Percentiles rank a stretch among this genome's conserved stretches.
These are phyloP conservation scores for Microdochium bolleyi DNA, from an alignment of 2,329 filamentous ascomycete genomes.

Conservation along the genomic window DNA sequence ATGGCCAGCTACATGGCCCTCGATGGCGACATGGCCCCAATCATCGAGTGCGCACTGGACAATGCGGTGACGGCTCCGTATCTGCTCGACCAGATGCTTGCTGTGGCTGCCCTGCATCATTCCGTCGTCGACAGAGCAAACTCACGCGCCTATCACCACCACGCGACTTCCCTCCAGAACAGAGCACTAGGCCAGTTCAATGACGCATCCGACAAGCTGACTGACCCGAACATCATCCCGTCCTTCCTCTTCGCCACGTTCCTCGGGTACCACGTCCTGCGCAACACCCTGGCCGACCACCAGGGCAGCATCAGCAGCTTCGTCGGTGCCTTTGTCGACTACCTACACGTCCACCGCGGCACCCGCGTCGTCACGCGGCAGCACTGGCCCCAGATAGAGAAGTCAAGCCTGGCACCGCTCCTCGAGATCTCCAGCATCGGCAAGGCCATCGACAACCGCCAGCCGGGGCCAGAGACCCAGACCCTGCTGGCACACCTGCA, in stretches of 20 bases:
- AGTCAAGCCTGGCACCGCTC: conserved; percentile 13
- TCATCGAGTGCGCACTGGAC: conserved; percentile 10
- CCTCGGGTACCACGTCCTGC: conserved; percentile 26
- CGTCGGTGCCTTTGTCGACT: conserved; percentile 17
- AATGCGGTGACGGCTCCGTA: conserved; percentile 16
- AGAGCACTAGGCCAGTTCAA: conserved; percentile 21
- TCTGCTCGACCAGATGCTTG: conserved; percentile 25
- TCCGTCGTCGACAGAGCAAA: conserved; percentile 16
- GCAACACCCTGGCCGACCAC: conserved; percentile 21
- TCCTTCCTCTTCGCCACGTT: conserved; percentile 21
- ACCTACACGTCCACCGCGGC: conserved; percentile 20
- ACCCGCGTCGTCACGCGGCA: conserved; percentile 12
- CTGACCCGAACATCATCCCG: conserved; percentile 14
- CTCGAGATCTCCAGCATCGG: conserved; percentile 4
- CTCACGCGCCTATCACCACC: conserved; percentile 12
- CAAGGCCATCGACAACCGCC: not conserved
- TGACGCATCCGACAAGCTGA: conserved; percentile 10
- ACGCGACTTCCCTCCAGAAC: conserved; percentile 20
- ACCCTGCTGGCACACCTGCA: not conserved
- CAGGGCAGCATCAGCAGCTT: conserved; percentile 18
- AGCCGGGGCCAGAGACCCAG: not conserved
- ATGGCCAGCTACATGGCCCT: conserved; percentile 2
- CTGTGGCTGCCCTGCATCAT: conserved; percentile 24
- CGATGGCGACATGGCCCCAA: not conserved
- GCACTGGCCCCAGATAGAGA: conserved; percentile 8